A percentile compares a stretch with the other conserved stretches of the same genome.
These are phyloP conservation scores for Blastobotrys raffinosifermentans DNA, from an alignment of 1,139 yeast species.

Conservation along the genomic window DNA sequence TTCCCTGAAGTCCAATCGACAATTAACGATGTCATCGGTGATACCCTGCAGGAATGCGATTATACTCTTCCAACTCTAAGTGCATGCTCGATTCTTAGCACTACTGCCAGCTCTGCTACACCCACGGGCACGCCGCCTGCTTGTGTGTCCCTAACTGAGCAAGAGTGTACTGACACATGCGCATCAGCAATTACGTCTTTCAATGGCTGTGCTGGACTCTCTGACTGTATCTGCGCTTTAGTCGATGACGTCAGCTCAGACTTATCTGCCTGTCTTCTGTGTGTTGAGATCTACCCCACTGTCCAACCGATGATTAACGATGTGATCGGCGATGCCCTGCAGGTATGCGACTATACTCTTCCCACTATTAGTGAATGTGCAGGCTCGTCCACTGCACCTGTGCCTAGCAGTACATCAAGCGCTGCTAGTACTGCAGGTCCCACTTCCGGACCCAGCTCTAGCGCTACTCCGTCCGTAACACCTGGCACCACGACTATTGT, in stretches of 20 bases:
- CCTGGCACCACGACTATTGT: no score
- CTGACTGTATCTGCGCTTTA: conserved; percentile 12
- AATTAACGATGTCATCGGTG: conserved; percentile 10
- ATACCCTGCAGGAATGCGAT: conserved; percentile 9
- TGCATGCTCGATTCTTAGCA: neutral
- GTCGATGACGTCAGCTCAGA: conserved; percentile 11
- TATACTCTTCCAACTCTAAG: conserved; percentile 19
- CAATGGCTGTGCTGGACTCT: conserved; percentile 11
- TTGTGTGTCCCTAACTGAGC: no score
- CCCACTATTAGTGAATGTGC: conserved; percentile 19
- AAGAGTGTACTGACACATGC: conserved; percentile 12
- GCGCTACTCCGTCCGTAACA: no score
- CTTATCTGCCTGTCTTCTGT: conserved; percentile 12
- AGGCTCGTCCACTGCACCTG: conserved; percentile 16
- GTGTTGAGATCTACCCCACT: conserved; percentile 11
- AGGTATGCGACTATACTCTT: conserved; percentile 15
- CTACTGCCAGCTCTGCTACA: no score
- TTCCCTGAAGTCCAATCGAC: conserved; percentile 8
- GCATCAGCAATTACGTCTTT: conserved; percentile 9
- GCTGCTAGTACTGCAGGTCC: neutral
- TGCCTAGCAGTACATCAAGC: neutral
- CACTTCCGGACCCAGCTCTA: neutral
- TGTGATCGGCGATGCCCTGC: conserved; percentile 9
- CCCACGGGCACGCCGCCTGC: no score
- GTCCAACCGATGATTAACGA: conserved; percentile 9